phyloP scores from a whole-genome alignment of 345 rosid species.

The Gossypium raimondii region DNA sequence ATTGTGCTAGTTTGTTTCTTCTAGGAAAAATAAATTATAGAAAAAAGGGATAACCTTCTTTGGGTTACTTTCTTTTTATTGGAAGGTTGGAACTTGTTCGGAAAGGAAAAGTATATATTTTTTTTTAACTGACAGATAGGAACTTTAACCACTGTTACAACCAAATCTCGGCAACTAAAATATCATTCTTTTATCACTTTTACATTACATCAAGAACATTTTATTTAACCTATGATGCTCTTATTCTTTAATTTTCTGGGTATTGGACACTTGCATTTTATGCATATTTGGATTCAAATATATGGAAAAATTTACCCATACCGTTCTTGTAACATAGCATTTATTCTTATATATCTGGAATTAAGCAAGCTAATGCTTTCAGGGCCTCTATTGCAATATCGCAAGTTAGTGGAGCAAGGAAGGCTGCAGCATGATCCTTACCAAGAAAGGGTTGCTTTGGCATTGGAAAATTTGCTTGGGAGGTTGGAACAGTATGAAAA shows the following conservation, averaged over 20 bases:
- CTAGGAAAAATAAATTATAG: background rate
- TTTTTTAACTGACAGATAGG: background rate
- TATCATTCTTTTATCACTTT: no score
- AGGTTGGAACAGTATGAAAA: slow-evolving; percentile 78
- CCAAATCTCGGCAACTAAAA: no score
- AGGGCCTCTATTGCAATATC: slow-evolving; percentile 55
- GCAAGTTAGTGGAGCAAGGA: slow-evolving; percentile 60
- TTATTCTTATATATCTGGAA: background rate
- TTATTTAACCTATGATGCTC: background rate
- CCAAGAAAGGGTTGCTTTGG: slow-evolving; percentile 71
- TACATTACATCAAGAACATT: background rate
- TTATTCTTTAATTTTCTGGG: background rate
- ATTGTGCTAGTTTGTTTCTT: slow-evolving; percentile 1
- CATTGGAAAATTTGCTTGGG: slow-evolving; percentile 59
- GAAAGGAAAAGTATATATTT: background rate
- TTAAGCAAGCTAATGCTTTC: background rate
- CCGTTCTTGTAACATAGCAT: background rate
- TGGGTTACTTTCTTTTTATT: background rate
- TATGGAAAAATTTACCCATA: background rate
- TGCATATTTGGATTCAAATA: background rate
- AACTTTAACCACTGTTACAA: no score
- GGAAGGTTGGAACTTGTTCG: background rate
- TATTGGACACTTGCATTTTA: no score
- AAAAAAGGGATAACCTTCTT: background rate
- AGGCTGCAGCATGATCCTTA: slow-evolving; percentile 67